Percentiles rank a stretch among this genome's conserved stretches.
Evolutionary conservation across 495 filamentous ascomycete genomes (phyloP).

Genomic region (Astrothelium macrocarpum): DNA sequence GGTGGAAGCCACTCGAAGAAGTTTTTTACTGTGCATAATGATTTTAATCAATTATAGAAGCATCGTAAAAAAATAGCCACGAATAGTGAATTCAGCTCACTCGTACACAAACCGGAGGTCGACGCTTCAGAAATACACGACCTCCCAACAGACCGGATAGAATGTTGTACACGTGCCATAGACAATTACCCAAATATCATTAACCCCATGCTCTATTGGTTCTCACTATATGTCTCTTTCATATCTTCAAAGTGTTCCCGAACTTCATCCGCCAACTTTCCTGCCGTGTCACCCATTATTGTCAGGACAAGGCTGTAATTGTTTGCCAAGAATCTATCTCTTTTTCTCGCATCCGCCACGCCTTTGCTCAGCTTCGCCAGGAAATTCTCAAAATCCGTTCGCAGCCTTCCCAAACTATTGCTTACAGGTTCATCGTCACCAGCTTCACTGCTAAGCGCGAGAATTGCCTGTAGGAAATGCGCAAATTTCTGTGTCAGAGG

Average conservation of each 20-base stretch:
- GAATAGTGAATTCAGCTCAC: no score
- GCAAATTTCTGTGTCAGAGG: conserved; percentile 87
- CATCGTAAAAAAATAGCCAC: not conserved
- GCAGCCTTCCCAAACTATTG: conserved; percentile 63
- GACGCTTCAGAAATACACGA: not conserved
- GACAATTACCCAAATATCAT: conserved; percentile 9
- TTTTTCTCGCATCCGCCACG: conserved; percentile 65
- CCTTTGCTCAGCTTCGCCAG: conserved; percentile 24
- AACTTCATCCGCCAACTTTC: conserved; percentile 68
- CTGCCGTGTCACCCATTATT: conserved; percentile 74
- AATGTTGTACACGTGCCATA: not conserved
- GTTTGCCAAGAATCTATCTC: conserved; percentile 82
- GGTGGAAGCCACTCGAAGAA: conserved; percentile 65
- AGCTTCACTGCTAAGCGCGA: conserved; percentile 71
- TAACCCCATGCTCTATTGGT: not conserved
- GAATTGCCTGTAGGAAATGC: conserved; percentile 74
- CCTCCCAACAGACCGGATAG: not conserved
- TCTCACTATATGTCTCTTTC: conserved; percentile 31
- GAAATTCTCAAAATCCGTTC: conserved; percentile 32
- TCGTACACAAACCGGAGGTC: no score
- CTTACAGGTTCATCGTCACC: conserved; percentile 89
- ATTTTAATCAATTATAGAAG: not conserved
- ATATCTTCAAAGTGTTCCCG: conserved; percentile 55
- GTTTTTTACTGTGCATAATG: conserved; percentile 41
- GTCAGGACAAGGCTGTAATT: conserved; percentile 89